A percentile compares a stretch with the other conserved stretches of the same genome.
These are phyloP conservation scores for Naumovozyma baii DNA, from an alignment of 805 yeast species.

Conservation along the genomic window DNA sequence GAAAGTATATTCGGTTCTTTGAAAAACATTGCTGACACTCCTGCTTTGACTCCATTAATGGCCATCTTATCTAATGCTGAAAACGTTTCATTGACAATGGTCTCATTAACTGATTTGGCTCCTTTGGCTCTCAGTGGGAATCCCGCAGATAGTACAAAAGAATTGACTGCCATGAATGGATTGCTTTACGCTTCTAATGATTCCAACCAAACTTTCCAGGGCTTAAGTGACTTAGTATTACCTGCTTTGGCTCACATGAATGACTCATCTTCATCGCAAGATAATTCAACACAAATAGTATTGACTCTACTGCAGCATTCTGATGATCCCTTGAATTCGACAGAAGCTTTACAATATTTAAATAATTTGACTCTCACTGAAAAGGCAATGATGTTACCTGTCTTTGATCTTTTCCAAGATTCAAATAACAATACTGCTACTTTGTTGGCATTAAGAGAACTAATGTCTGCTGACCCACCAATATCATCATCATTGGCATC, in stretches of 20 bases:
- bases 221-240: constrained; percentile 14
- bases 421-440: constrained; percentile 19
- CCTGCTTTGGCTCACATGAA: constrained; percentile 4
- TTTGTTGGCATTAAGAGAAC: constrained; percentile 10
- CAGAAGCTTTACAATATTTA: constrained; percentile 16
- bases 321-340: constrained; percentile 15
- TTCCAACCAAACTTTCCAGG: constrained; percentile 8
- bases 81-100: constrained; percentile 18
- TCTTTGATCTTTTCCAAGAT: constrained; percentile 15
- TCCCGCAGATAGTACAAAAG: constrained; percentile 12
- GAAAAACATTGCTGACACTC: constrained; percentile 19
- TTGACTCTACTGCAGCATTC: constrained; percentile 18
- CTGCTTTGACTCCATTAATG: constrained; percentile 25
- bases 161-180: constrained; percentile 11
- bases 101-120: constrained; percentile 19
- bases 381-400: constrained; percentile 18
- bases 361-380: constrained; percentile 19
- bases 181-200: constrained; percentile 7
- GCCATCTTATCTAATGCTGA: constrained; percentile 20
- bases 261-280: not conserved
- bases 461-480: constrained; percentile 10
- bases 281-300: constrained; percentile 11
- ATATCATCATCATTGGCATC: constrained; percentile 11
- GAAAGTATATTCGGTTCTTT: constrained; percentile 19
- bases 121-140: constrained; percentile 21